Percentiles rank a stretch among this genome's conserved stretches.
phyloP scores from a whole-genome alignment of 108 stramenopile species.

The Fistulifera pelliculosa region DNA sequence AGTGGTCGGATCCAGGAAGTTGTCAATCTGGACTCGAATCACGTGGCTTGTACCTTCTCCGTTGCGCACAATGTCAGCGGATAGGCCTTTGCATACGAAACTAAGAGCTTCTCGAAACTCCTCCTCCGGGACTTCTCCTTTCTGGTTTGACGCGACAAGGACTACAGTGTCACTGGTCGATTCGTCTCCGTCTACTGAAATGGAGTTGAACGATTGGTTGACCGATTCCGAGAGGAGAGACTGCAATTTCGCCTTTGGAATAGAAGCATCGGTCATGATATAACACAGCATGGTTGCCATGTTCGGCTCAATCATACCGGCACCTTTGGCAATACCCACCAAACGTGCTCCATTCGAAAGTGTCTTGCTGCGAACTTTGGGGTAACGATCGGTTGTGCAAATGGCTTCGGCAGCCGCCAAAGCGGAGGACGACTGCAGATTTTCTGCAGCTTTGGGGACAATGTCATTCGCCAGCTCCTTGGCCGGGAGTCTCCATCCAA shows the following conservation, averaged over 20 bases:
- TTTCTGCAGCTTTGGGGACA: constrained; percentile 63
- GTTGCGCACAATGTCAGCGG: constrained; percentile 94
- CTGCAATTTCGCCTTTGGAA: constrained; percentile 62
- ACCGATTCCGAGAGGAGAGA: constrained; percentile 53
- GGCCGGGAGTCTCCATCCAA: constrained; percentile 96
- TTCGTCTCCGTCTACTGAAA: constrained; percentile 94
- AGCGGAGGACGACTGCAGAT: constrained; percentile 66
- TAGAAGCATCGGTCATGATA: constrained; percentile 86
- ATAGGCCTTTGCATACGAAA: constrained; percentile 69
- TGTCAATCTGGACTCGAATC: constrained; percentile 75
- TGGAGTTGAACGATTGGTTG: constrained; percentile 86
- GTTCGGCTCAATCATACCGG: constrained; percentile 97
- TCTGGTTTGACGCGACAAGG: constrained; percentile 73
- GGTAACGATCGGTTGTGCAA: constrained; percentile 84
- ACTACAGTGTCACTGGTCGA: constrained; percentile 90
- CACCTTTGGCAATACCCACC: constrained; percentile 91
- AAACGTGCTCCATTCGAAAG: constrained; percentile 69
- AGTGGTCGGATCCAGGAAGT: constrained; percentile 71
- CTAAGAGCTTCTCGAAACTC: constrained; percentile 78
- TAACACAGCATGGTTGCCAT: constrained; percentile 93
- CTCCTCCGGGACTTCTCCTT: constrained; percentile 33
- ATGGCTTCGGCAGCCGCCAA: constrained; percentile 81
- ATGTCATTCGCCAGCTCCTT: constrained; percentile 73
- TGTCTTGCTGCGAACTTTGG: constrained; percentile 72
- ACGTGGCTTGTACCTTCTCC: constrained; percentile 98